Conservation (phyloP, 129 eudicot genomes). For the Artemisia tridentata region DNA sequence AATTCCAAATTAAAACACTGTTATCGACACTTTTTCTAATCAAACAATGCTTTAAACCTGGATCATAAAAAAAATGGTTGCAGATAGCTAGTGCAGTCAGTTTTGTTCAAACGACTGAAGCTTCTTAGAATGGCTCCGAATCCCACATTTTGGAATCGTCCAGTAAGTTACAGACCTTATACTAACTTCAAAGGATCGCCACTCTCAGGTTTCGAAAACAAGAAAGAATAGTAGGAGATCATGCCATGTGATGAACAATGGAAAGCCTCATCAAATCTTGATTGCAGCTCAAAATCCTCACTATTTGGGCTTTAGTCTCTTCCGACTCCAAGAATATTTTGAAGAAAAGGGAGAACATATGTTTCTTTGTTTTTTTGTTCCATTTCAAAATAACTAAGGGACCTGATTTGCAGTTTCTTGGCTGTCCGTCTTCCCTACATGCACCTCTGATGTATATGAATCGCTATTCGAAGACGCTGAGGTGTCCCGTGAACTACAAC, state of each 20-base stretch:
- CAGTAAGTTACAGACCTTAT: too few species aligned
- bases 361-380: neutral
- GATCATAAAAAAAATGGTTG: too few species aligned
- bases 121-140: too few species aligned
- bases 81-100: too few species aligned
- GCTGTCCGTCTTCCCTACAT: neutral
- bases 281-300: constrained; percentile 1
- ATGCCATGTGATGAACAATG: constrained; percentile 11
- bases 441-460: constrained; percentile 12
- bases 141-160: too few species aligned
- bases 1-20: too few species aligned
- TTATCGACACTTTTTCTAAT: too few species aligned
- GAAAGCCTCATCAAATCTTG: constrained; percentile 5
- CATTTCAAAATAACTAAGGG: neutral
- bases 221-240: neutral
- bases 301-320: constrained; percentile 7
- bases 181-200: too few species aligned
- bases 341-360: neutral
- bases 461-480: neutral
- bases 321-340: neutral
- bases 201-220: too few species aligned
- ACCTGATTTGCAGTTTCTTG: constrained; percentile 11
- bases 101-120: too few species aligned
- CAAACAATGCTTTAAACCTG: too few species aligned
- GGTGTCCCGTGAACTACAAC: constrained; percentile 28